phyloP scores from a whole-genome alignment of 192 early-diverging fungal species.

The Coemansia sp. region DNA sequence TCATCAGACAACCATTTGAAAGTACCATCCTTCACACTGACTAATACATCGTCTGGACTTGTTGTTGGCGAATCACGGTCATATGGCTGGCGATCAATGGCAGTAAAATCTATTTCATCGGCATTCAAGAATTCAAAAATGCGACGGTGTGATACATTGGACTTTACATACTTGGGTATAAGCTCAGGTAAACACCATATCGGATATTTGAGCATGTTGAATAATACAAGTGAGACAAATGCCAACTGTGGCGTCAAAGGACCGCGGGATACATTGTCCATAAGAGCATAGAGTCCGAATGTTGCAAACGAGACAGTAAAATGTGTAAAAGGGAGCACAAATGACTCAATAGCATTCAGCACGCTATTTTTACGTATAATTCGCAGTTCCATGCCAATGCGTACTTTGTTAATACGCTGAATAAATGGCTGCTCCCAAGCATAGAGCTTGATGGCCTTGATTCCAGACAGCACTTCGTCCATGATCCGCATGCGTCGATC shows the following conservation, averaged over 20 bases:
- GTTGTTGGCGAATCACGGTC: background rate
- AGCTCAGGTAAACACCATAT: constrained; percentile 84
- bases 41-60: background rate
- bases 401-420: constrained; percentile 59
- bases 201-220: constrained; percentile 57
- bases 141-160: background rate
- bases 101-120: background rate
- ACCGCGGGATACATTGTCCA: constrained; percentile 54
- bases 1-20: constrained; percentile 57
- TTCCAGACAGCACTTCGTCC: constrained; percentile 86
- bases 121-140: background rate
- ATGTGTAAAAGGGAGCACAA: constrained; percentile 72
- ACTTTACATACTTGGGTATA: constrained; percentile 30
- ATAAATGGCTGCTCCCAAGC: constrained; percentile 89
- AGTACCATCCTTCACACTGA: constrained; percentile 41
- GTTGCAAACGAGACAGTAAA: constrained; percentile 85
- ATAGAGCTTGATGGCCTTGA: constrained; percentile 94
- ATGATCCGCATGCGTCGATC: constrained; percentile 71
- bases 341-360: constrained; percentile 66
- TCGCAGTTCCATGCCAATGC: constrained; percentile 74
- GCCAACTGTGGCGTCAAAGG: constrained; percentile 67
- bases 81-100: background rate
- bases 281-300: constrained; percentile 68
- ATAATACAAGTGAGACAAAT: constrained; percentile 87
- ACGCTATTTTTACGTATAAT: constrained; percentile 74